Percentiles rank a stretch among this genome's conserved stretches.
phyloP scores from a whole-genome alignment of 2,329 filamentous ascomycete species.

The Aspergillus hortae region DNA sequence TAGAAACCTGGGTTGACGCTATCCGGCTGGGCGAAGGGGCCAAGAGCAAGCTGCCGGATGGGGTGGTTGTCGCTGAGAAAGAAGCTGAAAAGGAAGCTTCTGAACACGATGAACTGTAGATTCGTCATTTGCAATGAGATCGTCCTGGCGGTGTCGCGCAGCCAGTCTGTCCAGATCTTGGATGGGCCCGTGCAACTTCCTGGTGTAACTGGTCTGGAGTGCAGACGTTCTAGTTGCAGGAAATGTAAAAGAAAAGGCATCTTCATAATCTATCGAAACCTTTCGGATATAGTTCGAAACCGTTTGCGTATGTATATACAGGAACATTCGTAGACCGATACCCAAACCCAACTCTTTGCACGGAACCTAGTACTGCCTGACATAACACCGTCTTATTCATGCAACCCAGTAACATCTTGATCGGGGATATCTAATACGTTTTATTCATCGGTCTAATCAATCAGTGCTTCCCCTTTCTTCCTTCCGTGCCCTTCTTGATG shows the following conservation, averaged over 20 bases:
- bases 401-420: neutral
- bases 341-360: neutral
- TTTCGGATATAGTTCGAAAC: constrained; percentile 1
- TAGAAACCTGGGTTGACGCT: constrained; percentile 87
- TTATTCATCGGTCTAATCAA: constrained; percentile 4
- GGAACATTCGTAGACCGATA: constrained; percentile 3
- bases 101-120: constrained; percentile 44
- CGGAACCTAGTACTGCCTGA: constrained; percentile 1
- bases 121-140: neutral
- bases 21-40: constrained; percentile 83
- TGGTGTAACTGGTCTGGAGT: neutral
- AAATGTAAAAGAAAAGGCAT: neutral
- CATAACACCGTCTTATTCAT: constrained; percentile 10
- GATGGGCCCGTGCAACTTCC: neutral
- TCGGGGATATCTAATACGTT: constrained; percentile 4
- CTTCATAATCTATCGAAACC: neutral
- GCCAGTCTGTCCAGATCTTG: too few species aligned
- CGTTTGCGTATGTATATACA: constrained; percentile 19
- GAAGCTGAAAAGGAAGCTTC: constrained; percentile 33
- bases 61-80: constrained; percentile 47
- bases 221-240: neutral
- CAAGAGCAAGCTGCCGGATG: constrained; percentile 70
- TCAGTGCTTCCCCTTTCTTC: constrained; percentile 30
- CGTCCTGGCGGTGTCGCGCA: neutral
- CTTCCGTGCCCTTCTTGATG: constrained; percentile 44